These are phyloP conservation scores for Lachnellula cervina DNA, from an alignment of 2,329 filamentous ascomycete species.

Conservation along the genomic window DNA sequence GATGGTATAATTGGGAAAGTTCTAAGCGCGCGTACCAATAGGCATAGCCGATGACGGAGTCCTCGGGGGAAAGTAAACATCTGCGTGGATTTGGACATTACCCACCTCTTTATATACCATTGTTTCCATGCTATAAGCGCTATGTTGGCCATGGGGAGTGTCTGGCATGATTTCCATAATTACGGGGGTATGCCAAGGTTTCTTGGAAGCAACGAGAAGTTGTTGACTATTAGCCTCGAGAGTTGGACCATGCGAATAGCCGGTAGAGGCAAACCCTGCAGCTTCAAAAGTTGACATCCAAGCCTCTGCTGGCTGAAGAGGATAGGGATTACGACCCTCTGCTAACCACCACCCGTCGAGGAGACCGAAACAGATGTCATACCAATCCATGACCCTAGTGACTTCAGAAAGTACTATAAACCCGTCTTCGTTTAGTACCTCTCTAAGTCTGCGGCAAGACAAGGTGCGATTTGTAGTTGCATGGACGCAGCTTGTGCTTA, in stretches of 20 bases:
- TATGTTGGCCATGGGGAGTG: too few relatives aligned
- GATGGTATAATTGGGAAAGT: background rate
- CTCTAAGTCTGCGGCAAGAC: constrained; percentile 6
- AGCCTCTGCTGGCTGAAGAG: background rate
- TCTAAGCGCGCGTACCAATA: background rate
- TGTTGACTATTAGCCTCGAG: too few relatives aligned
- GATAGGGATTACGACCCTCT: constrained; percentile 14
- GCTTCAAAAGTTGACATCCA: constrained; percentile 4
- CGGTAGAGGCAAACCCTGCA: too few relatives aligned
- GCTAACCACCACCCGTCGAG: constrained; percentile 24
- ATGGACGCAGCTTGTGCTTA: constrained; percentile 19
- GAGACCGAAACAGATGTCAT: constrained; percentile 22
- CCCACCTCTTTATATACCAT: constrained; percentile 32
- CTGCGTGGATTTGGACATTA: constrained; percentile 25
- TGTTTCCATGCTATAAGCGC: constrained; percentile 34
- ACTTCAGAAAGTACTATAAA: constrained; percentile 17
- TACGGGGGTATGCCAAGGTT: too few relatives aligned
- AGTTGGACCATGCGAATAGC: too few relatives aligned
- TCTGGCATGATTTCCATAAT: too few relatives aligned
- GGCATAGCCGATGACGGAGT: constrained; percentile 5
- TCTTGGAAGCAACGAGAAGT: too few relatives aligned
- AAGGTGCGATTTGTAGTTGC: constrained; percentile 10
- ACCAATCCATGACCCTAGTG: constrained; percentile 18
- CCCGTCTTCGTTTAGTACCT: constrained; percentile 10
- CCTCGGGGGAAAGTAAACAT: constrained; percentile 31